A percentile compares a stretch with the other conserved stretches of the same genome.
phyloP scores from a whole-genome alignment of 495 filamentous ascomycete genomes.

The Lasiosphaeria miniovina region DNA sequence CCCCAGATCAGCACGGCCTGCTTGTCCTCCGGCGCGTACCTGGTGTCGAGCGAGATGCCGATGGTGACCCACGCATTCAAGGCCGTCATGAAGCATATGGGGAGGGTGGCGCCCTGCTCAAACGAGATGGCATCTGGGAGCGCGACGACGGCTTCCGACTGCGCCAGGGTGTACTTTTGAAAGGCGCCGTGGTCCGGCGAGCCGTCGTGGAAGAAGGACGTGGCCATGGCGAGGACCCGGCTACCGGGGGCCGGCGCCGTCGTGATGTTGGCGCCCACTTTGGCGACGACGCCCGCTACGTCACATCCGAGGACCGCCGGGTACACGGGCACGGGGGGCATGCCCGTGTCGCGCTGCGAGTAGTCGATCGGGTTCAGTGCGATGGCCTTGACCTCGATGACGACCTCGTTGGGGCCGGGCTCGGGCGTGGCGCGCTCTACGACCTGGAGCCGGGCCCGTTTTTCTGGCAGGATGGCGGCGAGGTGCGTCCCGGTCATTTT shows the following conservation, averaged over 20 bases:
- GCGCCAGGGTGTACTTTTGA: not conserved
- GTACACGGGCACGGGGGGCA: slow-evolving; percentile 1
- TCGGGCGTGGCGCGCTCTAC: slow-evolving; percentile 6
- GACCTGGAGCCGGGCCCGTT: not conserved
- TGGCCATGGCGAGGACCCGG: slow-evolving; percentile 2
- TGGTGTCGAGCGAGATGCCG: slow-evolving; percentile 29
- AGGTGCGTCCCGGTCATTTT: slow-evolving; percentile 2
- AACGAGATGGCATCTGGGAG: slow-evolving; percentile 5
- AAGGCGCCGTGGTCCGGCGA: slow-evolving; percentile 5
- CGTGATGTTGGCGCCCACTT: slow-evolving; percentile 38
- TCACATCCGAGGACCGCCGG: slow-evolving; percentile 30
- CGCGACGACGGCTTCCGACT: slow-evolving; percentile 1
- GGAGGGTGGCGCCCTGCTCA: slow-evolving; percentile 1
- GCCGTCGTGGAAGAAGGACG: slow-evolving; percentile 6
- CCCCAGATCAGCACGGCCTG: slow-evolving; percentile 56
- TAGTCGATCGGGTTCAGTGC: slow-evolving; percentile 50
- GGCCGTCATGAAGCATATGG: slow-evolving; percentile 14
- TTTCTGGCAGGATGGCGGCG: slow-evolving; percentile 4
- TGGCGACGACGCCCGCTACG: slow-evolving; percentile 2
- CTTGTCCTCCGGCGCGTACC: slow-evolving; percentile 22
- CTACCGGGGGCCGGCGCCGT: not conserved
- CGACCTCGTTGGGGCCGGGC: slow-evolving; percentile 47
- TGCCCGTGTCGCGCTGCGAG: slow-evolving; percentile 36
- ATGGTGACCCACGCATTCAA: slow-evolving; percentile 31
- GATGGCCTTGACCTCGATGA: slow-evolving; percentile 47